phyloP scores from a whole-genome alignment of 2,329 filamentous ascomycete species.

The Ceratocystis albifundus region DNA sequence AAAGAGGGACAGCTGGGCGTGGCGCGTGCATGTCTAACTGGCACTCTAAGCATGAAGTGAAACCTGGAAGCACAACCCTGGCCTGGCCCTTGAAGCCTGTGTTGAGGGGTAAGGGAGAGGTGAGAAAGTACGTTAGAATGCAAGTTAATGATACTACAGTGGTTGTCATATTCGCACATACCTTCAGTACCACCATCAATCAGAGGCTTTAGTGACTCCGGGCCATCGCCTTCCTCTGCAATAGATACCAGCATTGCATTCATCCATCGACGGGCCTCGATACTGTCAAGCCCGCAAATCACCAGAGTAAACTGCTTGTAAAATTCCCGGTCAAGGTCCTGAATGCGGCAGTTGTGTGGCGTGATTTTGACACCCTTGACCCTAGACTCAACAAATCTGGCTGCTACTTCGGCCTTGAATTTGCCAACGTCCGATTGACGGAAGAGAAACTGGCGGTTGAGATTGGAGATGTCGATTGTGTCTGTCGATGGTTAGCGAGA shows the following conservation, averaged over 20 bases:
- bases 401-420: constrained; percentile 86
- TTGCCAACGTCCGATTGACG: constrained; percentile 83
- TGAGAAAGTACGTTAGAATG: neutral
- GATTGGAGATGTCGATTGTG: constrained; percentile 95
- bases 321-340: constrained; percentile 91
- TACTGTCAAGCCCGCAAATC: constrained; percentile 89
- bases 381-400: constrained; percentile 76
- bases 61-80: constrained; percentile 77
- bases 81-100: constrained; percentile 94
- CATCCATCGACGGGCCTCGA: constrained; percentile 97
- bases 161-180: constrained; percentile 27
- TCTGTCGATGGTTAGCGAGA: constrained; percentile 40
- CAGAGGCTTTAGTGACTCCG: constrained; percentile 80
- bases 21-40: constrained; percentile 98
- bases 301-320: constrained; percentile 95
- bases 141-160: neutral
- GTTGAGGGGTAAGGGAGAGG: neutral
- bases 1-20: constrained; percentile 90
- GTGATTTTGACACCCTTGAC: constrained; percentile 89
- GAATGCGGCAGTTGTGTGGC: constrained; percentile 85
- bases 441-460: constrained; percentile 96
- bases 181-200: constrained; percentile 95
- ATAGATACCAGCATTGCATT: constrained; percentile 86
- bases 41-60: constrained; percentile 95
- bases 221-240: constrained; percentile 64